Evolutionary conservation across 2,329 filamentous ascomycete genomes (phyloP), one percentile per base, ranked within the genome.

Genomic region (Teratosphaeria epicoccoides): DNA sequence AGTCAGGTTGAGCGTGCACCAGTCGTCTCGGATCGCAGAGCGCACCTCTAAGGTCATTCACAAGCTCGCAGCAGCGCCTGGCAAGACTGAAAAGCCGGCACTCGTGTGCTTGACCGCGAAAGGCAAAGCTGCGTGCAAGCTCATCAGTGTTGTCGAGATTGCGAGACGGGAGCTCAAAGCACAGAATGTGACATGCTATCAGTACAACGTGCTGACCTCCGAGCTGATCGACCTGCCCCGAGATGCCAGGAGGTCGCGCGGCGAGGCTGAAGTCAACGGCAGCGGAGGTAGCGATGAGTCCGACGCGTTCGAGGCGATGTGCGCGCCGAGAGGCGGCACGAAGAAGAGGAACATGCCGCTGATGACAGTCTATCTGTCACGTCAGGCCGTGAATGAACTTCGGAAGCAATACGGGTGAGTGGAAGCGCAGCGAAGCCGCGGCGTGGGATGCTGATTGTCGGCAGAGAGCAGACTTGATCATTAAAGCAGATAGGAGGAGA

Each of bases 81-180:
- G 45, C 6, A 25, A 24, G 4, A 51, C 44, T 33, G 52, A 43
- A 9, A 47, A 52, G 25, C 66, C 70, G 1, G 59, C 56, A 17
- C 56, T 79, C 0, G 62, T 74, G 7, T 58, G 68, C 29, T 54
- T 76, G 9, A 60, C 64, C 43, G 68, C 73, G 12, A 68, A 70
- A 49, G 63, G 67, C 3, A 57, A 59, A 12, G 64, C 61, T 2
- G 75, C 79, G 1, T 75, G 74, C 66, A 89, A 88, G 66, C 72
- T 87, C 60, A 78, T 87, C 59, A 83, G 79, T 3, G 76, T 88
- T 45, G 75, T 76, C 44, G 85, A 88, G 66, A 81, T 85, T 37
- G 63, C 61, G n/a, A 70, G 70, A 53, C 63, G 68, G 63, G 52
- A 70, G 14, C 63, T 68, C 14, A 68, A 67, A 14, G 33, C 57